Evolutionary conservation across 768 basidiomycete genomes (phyloP).

Genomic region (Collybia mongolica): DNA sequence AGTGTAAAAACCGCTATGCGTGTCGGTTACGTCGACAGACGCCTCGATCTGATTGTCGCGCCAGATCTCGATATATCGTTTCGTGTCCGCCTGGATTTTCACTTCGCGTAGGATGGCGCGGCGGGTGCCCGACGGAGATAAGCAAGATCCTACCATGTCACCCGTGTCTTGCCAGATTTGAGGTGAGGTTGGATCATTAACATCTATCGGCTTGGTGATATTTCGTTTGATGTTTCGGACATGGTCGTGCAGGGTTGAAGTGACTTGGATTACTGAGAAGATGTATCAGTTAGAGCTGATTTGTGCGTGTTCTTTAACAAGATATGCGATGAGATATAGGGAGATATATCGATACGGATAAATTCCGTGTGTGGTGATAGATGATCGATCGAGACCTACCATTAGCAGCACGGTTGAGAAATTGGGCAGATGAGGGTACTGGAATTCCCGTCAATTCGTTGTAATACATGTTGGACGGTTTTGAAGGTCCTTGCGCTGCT

Average conservation of each 20-base stretch:
- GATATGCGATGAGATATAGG: too few species aligned
- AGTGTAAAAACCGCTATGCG: constrained; percentile 58
- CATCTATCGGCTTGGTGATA: constrained; percentile 36
- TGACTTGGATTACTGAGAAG: constrained; percentile 38
- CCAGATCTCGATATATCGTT: constrained; percentile 65
- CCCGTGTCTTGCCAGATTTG: constrained; percentile 30
- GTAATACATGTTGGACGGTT: constrained; percentile 18
- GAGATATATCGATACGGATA: too few species aligned
- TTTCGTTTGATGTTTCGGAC: constrained; percentile 45
- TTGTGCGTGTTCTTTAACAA: too few species aligned
- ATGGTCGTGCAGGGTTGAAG: constrained; percentile 51
- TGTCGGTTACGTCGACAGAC: constrained; percentile 54
- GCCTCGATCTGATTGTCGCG: constrained; percentile 37
- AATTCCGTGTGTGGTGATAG: too few species aligned
- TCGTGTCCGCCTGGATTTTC: constrained; percentile 38
- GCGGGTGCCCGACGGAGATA: constrained; percentile 39
- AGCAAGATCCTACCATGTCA: constrained; percentile 38
- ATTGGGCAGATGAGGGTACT: constrained; percentile 29
- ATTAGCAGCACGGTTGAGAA: constrained; percentile 26
- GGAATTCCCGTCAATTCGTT: constrained; percentile 39
- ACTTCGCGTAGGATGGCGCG: constrained; percentile 46
- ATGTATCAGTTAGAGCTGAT: not conserved
- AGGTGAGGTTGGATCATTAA: constrained; percentile 18
- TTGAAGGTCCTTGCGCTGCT: too few species aligned
- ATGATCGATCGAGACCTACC: not conserved